Evolutionary conservation across 495 filamentous ascomycete genomes (phyloP).

Genomic region (Trichoderma gamsii): DNA sequence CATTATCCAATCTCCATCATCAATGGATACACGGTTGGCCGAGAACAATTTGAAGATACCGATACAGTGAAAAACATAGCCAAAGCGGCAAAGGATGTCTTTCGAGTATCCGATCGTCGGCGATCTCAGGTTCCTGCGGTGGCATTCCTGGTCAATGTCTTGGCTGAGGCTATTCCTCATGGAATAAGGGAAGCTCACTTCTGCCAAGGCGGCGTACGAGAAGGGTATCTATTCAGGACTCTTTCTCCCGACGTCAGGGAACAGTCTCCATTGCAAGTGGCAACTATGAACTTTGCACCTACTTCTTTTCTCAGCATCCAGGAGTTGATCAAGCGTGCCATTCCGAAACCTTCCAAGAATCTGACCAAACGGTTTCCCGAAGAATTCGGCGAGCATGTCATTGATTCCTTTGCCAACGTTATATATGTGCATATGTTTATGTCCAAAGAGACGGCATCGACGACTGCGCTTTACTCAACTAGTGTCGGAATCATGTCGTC

Average conservation of each 20-base stretch:
- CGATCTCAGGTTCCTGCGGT: slow-evolving; percentile 63
- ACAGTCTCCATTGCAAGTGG: slow-evolving; percentile 53
- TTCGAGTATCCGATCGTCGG: slow-evolving; percentile 61
- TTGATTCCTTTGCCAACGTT: slow-evolving; percentile 45
- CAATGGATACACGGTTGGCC: slow-evolving; percentile 57
- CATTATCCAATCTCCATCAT: slow-evolving; percentile 69
- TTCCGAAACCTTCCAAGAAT: slow-evolving; percentile 30
- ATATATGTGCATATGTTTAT: slow-evolving; percentile 48
- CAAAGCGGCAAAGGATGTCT: slow-evolving; percentile 41
- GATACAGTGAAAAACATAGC: slow-evolving; percentile 39
- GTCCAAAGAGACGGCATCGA: slow-evolving; percentile 53
- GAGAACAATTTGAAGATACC: slow-evolving; percentile 48
- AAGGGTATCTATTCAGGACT: slow-evolving; percentile 54
- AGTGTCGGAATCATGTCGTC: slow-evolving; percentile 56
- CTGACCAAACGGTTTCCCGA: slow-evolving; percentile 25
- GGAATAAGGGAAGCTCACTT: slow-evolving; percentile 55
- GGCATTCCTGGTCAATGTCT: slow-evolving; percentile 54
- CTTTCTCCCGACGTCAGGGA: slow-evolving; percentile 42
- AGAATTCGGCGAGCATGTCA: slow-evolving; percentile 37
- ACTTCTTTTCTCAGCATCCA: slow-evolving; percentile 38
- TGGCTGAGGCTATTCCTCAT: slow-evolving; percentile 50
- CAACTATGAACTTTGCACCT: slow-evolving; percentile 48
- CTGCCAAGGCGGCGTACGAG: slow-evolving; percentile 66
- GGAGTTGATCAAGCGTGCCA: slow-evolving; percentile 38
- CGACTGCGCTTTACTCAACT: slow-evolving; percentile 55